phyloP scores from a whole-genome alignment of 2,329 filamentous ascomycete species.

The Verticillium longisporum region DNA sequence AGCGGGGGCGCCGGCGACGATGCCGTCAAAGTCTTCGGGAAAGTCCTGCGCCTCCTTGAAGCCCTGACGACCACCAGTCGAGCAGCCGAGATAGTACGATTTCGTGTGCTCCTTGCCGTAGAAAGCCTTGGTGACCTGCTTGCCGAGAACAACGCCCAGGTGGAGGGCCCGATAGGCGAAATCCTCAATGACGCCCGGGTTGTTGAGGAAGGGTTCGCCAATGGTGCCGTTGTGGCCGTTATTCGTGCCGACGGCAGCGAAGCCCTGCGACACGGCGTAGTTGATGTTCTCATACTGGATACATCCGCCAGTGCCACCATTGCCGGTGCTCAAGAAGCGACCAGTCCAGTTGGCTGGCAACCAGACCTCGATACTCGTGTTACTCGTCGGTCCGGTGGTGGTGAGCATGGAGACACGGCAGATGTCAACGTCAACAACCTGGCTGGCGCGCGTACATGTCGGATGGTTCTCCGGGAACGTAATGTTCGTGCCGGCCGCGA shows the following conservation, averaged over 20 bases:
- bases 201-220: constrained; percentile 23
- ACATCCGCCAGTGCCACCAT: constrained; percentile 40
- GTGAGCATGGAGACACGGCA: constrained; percentile 21
- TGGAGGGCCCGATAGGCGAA: constrained; percentile 30
- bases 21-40: constrained; percentile 51
- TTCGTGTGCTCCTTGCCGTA: constrained; percentile 35
- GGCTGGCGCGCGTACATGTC: constrained; percentile 22
- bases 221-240: constrained; percentile 39
- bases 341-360: constrained; percentile 36
- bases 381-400: constrained; percentile 31
- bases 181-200: constrained; percentile 27
- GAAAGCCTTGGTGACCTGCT: constrained; percentile 37
- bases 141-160: constrained; percentile 40
- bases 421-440: constrained; percentile 15
- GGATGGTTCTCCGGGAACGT: constrained; percentile 27
- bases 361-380: constrained; percentile 39
- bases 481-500: constrained; percentile 31
- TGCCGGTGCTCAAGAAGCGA: constrained; percentile 39
- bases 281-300: constrained; percentile 35
- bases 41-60: constrained; percentile 45
- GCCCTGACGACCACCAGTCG: constrained; percentile 52
- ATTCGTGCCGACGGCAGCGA: constrained; percentile 39
- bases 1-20: constrained; percentile 42
- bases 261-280: constrained; percentile 32
- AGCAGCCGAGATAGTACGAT: constrained; percentile 50